A percentile compares a stretch with the other conserved stretches of the same genome.
Conservation (phyloP, 495 filamentous ascomycete genomes). For the Parathielavia appendiculata region DNA sequence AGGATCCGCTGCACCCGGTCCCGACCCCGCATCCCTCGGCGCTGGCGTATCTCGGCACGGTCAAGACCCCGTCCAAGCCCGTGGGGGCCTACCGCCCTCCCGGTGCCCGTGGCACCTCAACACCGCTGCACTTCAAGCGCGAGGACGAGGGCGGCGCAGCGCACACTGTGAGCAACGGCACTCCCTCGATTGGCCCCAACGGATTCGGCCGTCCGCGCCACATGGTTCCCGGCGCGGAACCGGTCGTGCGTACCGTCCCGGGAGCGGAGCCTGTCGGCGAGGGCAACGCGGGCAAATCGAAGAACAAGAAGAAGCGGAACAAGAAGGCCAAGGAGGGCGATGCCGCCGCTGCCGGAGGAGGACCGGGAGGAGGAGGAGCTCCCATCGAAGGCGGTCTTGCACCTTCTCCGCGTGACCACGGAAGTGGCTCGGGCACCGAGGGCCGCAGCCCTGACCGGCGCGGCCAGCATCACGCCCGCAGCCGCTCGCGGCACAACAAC, state of each 20-base stretch:
- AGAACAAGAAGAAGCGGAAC: conserved; percentile 99
- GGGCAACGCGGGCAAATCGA: conserved; percentile 73
- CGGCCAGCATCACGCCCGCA: conserved; percentile 44
- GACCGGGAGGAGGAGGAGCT: conserved; percentile 1
- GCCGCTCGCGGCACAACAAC: conserved; percentile 52
- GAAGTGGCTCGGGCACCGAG: conserved; percentile 38
- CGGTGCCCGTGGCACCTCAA: conserved; percentile 83
- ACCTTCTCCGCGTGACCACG: conserved; percentile 38
- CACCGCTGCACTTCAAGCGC: conserved; percentile 91
- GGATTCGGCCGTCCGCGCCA: conserved; percentile 70
- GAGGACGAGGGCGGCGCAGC: conserved; percentile 95
- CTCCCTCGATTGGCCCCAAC: conserved; percentile 59
- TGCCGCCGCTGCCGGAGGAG: conserved; percentile 29
- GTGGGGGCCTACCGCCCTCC: conserved; percentile 94
- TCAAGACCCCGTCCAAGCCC: conserved; percentile 89
- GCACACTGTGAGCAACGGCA: conserved; percentile 73
- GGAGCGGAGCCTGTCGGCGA: conserved; percentile 64
- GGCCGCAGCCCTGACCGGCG: conserved; percentile 63
- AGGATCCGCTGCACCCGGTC: conserved; percentile 70
- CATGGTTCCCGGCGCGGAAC: conserved; percentile 50
- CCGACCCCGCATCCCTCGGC: conserved; percentile 83
- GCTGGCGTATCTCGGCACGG: conserved; percentile 70
- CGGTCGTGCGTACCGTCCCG: conserved; percentile 53
- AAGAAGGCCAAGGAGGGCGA: conserved; percentile 83
- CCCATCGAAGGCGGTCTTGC: conserved; percentile 36